Percentiles rank a stretch among this genome's conserved stretches.
These are phyloP conservation scores for Backusella morwellensis DNA, from an alignment of 192 early-diverging fungal species.

Conservation along the genomic window DNA sequence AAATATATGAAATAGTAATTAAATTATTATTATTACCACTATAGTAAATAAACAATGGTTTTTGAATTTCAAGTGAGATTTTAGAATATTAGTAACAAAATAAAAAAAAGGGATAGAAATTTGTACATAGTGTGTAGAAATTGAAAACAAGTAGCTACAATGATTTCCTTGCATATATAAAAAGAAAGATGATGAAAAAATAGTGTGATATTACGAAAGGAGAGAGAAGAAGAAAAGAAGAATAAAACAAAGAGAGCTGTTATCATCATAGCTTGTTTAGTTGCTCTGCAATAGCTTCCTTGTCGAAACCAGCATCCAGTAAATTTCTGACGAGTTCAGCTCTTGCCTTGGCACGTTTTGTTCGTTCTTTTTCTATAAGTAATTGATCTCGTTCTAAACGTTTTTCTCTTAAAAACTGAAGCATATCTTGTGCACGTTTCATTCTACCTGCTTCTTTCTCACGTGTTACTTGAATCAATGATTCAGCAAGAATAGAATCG, in stretches of 20 bases:
- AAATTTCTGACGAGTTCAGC: slow-evolving; percentile 32
- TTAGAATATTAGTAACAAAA: background rate
- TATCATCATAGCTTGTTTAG: slow-evolving; percentile 2
- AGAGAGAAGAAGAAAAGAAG: background rate
- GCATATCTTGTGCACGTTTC: slow-evolving; percentile 35
- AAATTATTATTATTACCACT: background rate
- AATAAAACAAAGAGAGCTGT: background rate
- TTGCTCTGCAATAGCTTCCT: slow-evolving; percentile 28
- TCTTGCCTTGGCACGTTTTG: slow-evolving; percentile 27
- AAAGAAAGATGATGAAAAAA: background rate
- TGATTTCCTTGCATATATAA: slow-evolving; percentile 5
- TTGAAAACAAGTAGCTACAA: background rate
- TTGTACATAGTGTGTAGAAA: slow-evolving; percentile 9
- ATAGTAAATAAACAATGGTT: background rate
- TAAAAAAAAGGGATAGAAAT: background rate
- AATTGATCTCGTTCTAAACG: slow-evolving; percentile 24
- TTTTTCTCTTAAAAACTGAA: slow-evolving; percentile 29
- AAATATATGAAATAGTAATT: background rate
- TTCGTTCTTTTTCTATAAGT: slow-evolving; percentile 28
- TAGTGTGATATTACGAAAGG: slow-evolving; percentile 4
- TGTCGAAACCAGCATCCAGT: slow-evolving; percentile 26
- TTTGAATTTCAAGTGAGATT: background rate
- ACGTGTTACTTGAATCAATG: slow-evolving; percentile 28
- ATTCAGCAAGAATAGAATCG: slow-evolving; percentile 22
- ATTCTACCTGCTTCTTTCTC: slow-evolving; percentile 34